These are phyloP conservation scores for Eucalyptus polyanthemos DNA, from an alignment of 345 rosid genomes.

Conservation along the genomic window DNA sequence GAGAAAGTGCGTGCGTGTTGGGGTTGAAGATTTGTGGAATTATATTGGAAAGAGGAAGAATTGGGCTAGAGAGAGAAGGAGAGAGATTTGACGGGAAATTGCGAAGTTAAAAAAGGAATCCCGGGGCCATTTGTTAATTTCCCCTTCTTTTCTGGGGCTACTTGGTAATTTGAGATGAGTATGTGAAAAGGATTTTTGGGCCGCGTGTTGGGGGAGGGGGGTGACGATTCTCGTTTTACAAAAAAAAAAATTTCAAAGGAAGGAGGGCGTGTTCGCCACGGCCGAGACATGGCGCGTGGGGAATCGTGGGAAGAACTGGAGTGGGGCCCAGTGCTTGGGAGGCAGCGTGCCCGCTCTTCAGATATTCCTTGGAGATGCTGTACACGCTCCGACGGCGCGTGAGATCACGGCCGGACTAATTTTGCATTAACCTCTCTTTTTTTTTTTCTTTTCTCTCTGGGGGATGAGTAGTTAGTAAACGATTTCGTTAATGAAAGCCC, in stretches of 20 bases:
- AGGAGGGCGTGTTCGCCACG: neutral
- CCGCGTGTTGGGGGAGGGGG: neutral
- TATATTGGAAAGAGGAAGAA: neutral
- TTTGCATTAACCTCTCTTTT: neutral
- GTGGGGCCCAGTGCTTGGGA: neutral
- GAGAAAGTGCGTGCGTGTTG: neutral
- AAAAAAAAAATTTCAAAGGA: neutral
- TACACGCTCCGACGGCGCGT: neutral
- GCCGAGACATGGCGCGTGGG: neutral
- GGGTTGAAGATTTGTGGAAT: neutral
- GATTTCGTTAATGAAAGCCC: neutral
- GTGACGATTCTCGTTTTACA: neutral
- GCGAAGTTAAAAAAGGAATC: neutral
- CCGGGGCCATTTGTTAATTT: neutral
- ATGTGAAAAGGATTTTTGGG: neutral
- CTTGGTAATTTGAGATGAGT: neutral
- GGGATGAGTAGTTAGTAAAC: neutral
- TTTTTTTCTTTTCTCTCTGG: fast-evolving
- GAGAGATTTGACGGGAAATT: neutral
- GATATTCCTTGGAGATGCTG: neutral
- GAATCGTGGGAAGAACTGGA: neutral
- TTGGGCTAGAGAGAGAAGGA: neutral
- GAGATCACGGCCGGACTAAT: neutral
- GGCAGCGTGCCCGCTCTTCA: neutral
- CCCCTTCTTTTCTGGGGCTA: neutral